phyloP scores from a whole-genome alignment of 2,329 filamentous ascomycete genomes.

The Cadophora gregata region DNA sequence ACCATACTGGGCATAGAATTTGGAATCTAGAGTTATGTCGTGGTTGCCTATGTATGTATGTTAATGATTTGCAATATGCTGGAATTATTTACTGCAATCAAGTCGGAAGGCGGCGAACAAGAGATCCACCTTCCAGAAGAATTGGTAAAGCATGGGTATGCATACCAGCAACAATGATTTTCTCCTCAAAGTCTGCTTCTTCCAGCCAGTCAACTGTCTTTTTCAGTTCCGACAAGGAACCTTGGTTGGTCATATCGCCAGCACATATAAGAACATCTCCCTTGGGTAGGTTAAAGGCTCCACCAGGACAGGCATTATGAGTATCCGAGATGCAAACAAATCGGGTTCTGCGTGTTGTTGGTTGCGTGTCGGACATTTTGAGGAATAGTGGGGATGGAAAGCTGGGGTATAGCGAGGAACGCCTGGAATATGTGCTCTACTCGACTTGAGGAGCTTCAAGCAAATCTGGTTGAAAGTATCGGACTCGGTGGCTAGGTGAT shows the following conservation, averaged over 20 bases:
- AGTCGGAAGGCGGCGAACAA: background rate
- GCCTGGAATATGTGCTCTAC: background rate
- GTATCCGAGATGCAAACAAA: constrained; percentile 81
- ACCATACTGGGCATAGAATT: constrained; percentile 63
- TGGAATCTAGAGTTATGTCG: constrained; percentile 72
- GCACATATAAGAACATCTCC: constrained; percentile 80
- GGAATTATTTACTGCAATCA: background rate
- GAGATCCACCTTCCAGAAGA: background rate
- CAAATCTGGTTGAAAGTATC: background rate
- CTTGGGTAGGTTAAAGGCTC: constrained; percentile 65
- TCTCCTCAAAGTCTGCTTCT: constrained; percentile 69
- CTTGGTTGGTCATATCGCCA: constrained; percentile 78
- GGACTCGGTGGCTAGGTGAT: background rate
- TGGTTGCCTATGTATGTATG: constrained; percentile 67
- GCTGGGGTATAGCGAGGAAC: background rate
- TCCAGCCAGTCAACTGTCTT: constrained; percentile 72
- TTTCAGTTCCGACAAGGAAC: constrained; percentile 63
- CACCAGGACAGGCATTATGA: constrained; percentile 63
- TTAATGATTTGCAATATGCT: background rate
- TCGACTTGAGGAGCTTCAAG: background rate
- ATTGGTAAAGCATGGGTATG: background rate
- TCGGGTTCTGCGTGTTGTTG: constrained; percentile 54
- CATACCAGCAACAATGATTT: constrained; percentile 72
- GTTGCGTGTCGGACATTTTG: constrained; percentile 26
- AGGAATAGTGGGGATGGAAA: background rate